These are phyloP conservation scores for Lactifluus subvellereus DNA, from an alignment of 768 basidiomycete species.

Conservation along the genomic window DNA sequence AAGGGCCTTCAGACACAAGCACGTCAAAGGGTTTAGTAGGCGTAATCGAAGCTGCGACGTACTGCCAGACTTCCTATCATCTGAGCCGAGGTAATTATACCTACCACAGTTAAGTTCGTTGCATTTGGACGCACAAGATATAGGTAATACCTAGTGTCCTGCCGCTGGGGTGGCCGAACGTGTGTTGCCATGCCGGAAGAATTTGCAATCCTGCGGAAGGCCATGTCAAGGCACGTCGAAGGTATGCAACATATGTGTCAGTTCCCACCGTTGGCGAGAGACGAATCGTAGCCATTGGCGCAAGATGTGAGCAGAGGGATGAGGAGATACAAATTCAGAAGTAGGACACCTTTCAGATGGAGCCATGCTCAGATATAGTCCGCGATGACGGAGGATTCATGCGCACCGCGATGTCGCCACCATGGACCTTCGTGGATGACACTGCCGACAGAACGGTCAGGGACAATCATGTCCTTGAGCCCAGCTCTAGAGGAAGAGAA, in stretches of 20 bases:
- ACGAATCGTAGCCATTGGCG: slow-evolving; percentile 64
- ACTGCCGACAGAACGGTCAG: slow-evolving; percentile 52
- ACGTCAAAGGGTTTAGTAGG: background rate
- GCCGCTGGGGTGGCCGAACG: slow-evolving; percentile 48
- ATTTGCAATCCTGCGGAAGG: slow-evolving; percentile 53
- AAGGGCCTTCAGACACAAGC: slow-evolving; percentile 37
- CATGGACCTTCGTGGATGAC: slow-evolving; percentile 55
- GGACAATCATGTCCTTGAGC: slow-evolving; percentile 27
- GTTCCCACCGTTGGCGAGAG: slow-evolving; percentile 49
- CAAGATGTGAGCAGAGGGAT: slow-evolving; percentile 61
- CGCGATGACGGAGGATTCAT: background rate
- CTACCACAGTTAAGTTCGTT: slow-evolving; percentile 29
- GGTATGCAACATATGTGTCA: background rate
- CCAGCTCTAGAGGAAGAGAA: background rate
- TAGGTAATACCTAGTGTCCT: slow-evolving; percentile 39
- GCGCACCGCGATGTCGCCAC: slow-evolving; percentile 56
- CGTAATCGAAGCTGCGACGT: slow-evolving; percentile 22
- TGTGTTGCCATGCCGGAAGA: slow-evolving; percentile 55
- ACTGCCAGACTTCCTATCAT: slow-evolving; percentile 50
- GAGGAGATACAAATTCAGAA: slow-evolving; percentile 52
- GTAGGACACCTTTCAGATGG: slow-evolving; percentile 42
- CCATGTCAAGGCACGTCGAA: background rate
- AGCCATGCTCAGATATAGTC: background rate
- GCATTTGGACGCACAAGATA: background rate
- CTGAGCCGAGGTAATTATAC: slow-evolving; percentile 62